Percentiles rank a stretch among this genome's conserved stretches.
Evolutionary conservation across 176 grass and related monocot species (phyloP).

Genomic region (bread wheat (Triticum aestivum)): IWGSC_CS_RefSeq_v2.1 NC_057798.1:568906471-568906970

Average conservation of each 20-base stretch:
- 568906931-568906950: slow-evolving; percentile 52
- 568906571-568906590: background rate
- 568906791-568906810: slow-evolving; percentile 54
- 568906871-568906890: slow-evolving; percentile 72
- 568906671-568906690: background rate
- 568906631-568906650: background rate
- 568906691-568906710: background rate
- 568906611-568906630: slow-evolving; percentile 1
- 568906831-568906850: slow-evolving; percentile 78
- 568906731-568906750: background rate
- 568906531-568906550: slow-evolving; percentile 10
- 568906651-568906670: slow-evolving; percentile 4
- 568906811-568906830: slow-evolving; percentile 73
- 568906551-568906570: background rate
- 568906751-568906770: background rate
- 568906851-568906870: slow-evolving; percentile 90
- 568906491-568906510: background rate
- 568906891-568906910: slow-evolving; percentile 80
- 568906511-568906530: background rate
- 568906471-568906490: background rate
- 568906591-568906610: background rate
- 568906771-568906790: background rate
- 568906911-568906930: slow-evolving; percentile 45
- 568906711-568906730: background rate
- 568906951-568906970: background rate